Conservation (phyloP, 2,329 filamentous ascomycete genomes). For the Pyrenochaeta sp. region DNA sequence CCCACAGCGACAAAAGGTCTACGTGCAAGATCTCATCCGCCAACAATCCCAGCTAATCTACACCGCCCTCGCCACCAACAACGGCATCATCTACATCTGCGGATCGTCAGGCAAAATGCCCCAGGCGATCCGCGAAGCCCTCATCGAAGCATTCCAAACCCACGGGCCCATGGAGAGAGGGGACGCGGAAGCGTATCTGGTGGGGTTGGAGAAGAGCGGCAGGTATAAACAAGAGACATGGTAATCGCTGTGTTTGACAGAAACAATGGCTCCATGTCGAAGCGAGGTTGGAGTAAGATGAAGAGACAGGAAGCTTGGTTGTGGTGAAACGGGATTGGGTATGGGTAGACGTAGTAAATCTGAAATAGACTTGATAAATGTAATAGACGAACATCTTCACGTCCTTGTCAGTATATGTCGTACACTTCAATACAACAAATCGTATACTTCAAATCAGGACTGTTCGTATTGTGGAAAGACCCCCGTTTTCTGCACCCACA, state of each 20-base stretch:
- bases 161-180: slow-evolving; percentile 53
- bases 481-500: slow-evolving; percentile 7
- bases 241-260: slow-evolving; percentile 50
- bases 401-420: no score
- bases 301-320: no score
- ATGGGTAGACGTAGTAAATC: no score
- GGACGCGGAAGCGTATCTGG: slow-evolving; percentile 65
- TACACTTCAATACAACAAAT: no score
- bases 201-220: slow-evolving; percentile 67
- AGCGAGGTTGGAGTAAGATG: no score
- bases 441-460: no score
- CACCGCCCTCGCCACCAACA: slow-evolving; percentile 58
- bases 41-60: slow-evolving; percentile 61
- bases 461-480: not conserved
- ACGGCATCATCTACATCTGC: slow-evolving; percentile 66
- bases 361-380: no score
- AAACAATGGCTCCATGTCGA: no score
- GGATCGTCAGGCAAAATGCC: slow-evolving; percentile 76
- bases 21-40: slow-evolving; percentile 72
- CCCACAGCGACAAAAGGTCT: slow-evolving; percentile 64
- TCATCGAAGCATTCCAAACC: slow-evolving; percentile 67
- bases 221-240: slow-evolving; percentile 76
- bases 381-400: no score
- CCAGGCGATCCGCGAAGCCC: slow-evolving; percentile 70
- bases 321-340: no score